Percentiles rank a stretch among this genome's conserved stretches.
Conservation (phyloP, 352 stramenopile genomes). For the Globisporangium radiosum region DNA sequence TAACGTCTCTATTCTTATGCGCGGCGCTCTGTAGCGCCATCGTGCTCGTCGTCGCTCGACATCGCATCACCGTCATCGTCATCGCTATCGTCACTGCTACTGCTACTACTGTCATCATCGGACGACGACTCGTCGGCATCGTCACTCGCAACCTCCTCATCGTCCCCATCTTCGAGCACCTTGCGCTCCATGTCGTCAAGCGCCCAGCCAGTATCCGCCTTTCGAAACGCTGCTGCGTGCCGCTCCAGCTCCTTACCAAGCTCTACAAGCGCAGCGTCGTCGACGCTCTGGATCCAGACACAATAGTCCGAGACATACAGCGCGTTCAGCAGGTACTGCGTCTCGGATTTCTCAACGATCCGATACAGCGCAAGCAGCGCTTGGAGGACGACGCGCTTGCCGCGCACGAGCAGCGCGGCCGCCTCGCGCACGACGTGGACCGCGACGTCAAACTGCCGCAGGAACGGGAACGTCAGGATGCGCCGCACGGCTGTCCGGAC, state of each 20-base stretch:
- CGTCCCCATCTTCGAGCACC: constrained; percentile 26
- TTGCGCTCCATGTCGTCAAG: constrained; percentile 68
- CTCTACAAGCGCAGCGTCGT: constrained; percentile 34
- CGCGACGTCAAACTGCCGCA: constrained; percentile 89
- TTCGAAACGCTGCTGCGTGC: constrained; percentile 37
- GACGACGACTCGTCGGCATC: not conserved
- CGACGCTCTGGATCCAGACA: constrained; percentile 74
- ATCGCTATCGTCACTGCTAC: constrained; percentile 19
- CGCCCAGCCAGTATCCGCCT: constrained; percentile 68
- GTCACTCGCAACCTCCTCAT: constrained; percentile 11
- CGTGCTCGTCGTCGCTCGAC: not conserved
- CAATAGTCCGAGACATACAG: constrained; percentile 95
- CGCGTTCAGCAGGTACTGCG: constrained; percentile 95
- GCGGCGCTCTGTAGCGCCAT: no score
- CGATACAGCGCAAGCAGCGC: constrained; percentile 87
- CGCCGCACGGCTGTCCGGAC: constrained; percentile 76
- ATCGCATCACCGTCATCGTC: not conserved
- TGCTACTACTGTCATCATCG: constrained; percentile 13
- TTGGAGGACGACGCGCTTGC: constrained; percentile 86
- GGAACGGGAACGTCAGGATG: constrained; percentile 95
- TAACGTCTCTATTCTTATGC: no score
- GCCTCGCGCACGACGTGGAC: constrained; percentile 81
- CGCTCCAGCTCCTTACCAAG: constrained; percentile 29
- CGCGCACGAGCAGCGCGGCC: constrained; percentile 72
- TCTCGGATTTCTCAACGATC: constrained; percentile 93